Base-by-base conservation (phyloP, 1,139 yeast species). In the Nakaseomyces uthaithaninus region DNA sequence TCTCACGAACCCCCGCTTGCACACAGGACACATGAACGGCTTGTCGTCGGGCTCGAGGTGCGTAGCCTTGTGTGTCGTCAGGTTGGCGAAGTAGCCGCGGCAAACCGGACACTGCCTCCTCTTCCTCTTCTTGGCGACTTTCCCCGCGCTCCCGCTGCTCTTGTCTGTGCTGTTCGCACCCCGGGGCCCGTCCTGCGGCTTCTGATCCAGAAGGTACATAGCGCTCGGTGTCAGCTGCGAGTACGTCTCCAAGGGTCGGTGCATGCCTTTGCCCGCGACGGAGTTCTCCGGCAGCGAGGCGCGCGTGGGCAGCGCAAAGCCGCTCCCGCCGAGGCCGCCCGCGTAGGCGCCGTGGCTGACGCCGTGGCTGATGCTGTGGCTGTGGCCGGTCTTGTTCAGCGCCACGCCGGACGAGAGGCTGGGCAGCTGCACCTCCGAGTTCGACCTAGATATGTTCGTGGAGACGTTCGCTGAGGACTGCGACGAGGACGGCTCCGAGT, bases 91-190 rank as follows among this genome's bases (percentile, higher is more conserved):
- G 60, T 68, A 78, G 42, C 80, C 69, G 49, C 74, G 74, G 60
- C 95, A 86, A 42, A 78, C 76, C 0, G 91, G 84, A 60, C 95
- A 86, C 63, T 82, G 85, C 60, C 83, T 73, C 69, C 83, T 84
- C 63, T 75, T 79, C 47, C 93, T 65, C 31, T 76, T 77, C 52
- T 71, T 70, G 8, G 41, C 23, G 11, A 36, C 33, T 26, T 17
- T 31, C 4, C 33, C 33, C 9, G 33, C 14, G 7, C 18, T 27
- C 11, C 15, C 30, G 18, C 33, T 28, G n/a, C n/a, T n/a, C n/a
- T 28, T 17, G 11, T 17, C 22, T 16, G 11, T 22, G 22, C 2
- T 28, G 33, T 28, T 28, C 33, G 2, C n/a, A n/a, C n/a, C n/a
- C n/a, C n/a, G n/a, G n/a, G n/a, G n/a, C n/a, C n/a, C n/a, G n/a